Base-by-base conservation (phyloP, 495 filamentous ascomycete genomes). In the Aspergillus panamensis region DNA sequence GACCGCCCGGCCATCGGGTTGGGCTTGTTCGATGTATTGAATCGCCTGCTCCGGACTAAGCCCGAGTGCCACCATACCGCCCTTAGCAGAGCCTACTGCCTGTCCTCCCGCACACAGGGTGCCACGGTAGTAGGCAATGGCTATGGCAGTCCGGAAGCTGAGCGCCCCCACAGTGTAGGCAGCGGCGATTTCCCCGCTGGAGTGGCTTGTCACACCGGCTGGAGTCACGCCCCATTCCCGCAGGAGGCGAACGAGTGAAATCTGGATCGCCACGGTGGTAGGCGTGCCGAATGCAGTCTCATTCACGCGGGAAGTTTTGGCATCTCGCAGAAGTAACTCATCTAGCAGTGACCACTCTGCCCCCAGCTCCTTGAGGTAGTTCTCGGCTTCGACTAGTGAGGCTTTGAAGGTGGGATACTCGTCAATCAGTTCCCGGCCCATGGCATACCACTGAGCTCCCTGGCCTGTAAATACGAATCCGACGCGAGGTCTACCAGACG, bases 151-250 rank as follows among this genome's bases (percentile, higher is more conserved):
- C 37, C 47, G n/a, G 21, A 25, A 5, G 12, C 10, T 47, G 3
- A 55, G 37, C 5, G 61, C 62, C 1, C 58, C 59, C 4, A 61
- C 51, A 29, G 57, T 62, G 40, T 63, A 64, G 32, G 71, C 71
- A 3, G 71, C 71, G 1, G 68, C 75, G 13, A 80, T 76, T 52
- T 80, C 74, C 3, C 77, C 76, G 16, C 64, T 67, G 0, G 77
- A 80, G 45, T 80, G 77, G 1, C 77, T 74, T 1, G 51, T 62
- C 0, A 78, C 68, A 2, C 39, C 5, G 7, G 7, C 14, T 6
- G 39, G 39, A 5, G 5, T 13, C 7, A 43, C n/a, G 16, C n/a
- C n/a, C 39, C 39, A 43, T 6, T 17, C 5, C 5, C 16, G 39
- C 10, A 43, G 39, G 6, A 43, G 16, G 14, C n/a, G 5, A 13